A percentile compares a stretch with the other conserved stretches of the same genome.
These are phyloP conservation scores for Symmetrospora coprosmae DNA, from an alignment of 768 basidiomycete species.

Conservation along the genomic window DNA sequence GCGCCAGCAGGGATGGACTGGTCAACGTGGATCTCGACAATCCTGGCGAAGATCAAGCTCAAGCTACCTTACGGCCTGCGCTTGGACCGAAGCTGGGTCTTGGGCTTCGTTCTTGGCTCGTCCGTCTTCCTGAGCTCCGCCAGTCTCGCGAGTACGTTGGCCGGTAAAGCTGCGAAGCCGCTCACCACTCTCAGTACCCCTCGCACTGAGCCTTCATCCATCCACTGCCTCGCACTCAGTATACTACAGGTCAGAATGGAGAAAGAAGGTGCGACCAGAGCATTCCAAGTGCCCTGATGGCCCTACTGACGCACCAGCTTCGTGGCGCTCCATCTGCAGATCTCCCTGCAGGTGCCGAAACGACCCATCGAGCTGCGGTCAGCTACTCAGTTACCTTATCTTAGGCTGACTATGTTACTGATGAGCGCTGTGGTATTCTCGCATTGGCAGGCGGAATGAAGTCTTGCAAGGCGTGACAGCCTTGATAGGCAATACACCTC, in stretches of 20 bases:
- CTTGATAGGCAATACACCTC: conserved; percentile 79
- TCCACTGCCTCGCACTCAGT: not conserved
- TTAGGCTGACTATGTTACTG: not conserved
- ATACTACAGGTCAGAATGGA: conserved; percentile 3
- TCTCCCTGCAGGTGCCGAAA: not conserved
- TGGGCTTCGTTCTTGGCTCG: conserved; percentile 18
- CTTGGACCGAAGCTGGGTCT: conserved; percentile 14
- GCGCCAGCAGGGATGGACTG: conserved; percentile 7
- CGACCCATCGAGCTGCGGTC: conserved; percentile 16
- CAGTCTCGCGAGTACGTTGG: conserved; percentile 8
- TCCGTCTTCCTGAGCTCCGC: conserved; percentile 15
- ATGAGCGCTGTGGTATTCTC: not conserved
- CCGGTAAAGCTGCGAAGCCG: no score
- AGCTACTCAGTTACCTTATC: not conserved
- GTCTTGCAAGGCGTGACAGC: conserved; percentile 66
- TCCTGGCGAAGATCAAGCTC: not conserved
- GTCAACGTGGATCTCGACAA: not conserved
- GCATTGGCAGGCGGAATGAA: conserved; percentile 45
- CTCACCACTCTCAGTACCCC: no score
- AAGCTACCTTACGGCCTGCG: conserved; percentile 10
- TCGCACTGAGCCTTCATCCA: not conserved
- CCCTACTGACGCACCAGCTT: no score
- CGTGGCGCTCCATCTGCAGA: no score
- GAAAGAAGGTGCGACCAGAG: conserved; percentile 10
- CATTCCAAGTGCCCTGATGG: no score